Conservation (phyloP, 1,284 basidiomycete species). For the Irpex lacteus region DNA sequence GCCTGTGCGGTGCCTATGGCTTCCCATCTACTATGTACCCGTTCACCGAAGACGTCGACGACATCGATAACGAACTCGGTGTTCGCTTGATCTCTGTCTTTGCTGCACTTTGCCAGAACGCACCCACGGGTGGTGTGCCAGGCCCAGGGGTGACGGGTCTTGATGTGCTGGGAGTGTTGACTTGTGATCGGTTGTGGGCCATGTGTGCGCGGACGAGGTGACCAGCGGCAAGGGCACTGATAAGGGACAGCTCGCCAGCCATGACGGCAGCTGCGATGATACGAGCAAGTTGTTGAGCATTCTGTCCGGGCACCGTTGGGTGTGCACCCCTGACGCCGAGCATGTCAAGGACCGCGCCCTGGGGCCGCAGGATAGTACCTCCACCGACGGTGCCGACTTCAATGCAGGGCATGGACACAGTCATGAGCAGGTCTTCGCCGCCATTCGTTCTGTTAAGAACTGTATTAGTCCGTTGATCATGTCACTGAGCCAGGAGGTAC, state of each 20-base stretch:
- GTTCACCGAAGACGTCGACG: constrained; percentile 8
- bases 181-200: constrained; percentile 75
- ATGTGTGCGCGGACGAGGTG: constrained; percentile 90
- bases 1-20: constrained; percentile 3
- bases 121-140: constrained; percentile 19
- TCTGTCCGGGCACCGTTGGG: constrained; percentile 77
- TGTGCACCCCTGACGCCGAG: constrained; percentile 89
- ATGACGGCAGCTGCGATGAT: constrained; percentile 89
- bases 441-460: constrained; percentile 66
- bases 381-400: constrained; percentile 97
- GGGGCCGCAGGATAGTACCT: constrained; percentile 88
- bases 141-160: constrained; percentile 61
- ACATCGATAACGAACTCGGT: constrained; percentile 9
- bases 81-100: constrained; percentile 7
- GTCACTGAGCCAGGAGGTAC: constrained; percentile 32
- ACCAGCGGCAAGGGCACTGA: constrained; percentile 89
- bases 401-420: constrained; percentile 92
- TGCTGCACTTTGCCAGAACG: constrained; percentile 17
- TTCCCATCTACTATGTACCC: constrained; percentile 13
- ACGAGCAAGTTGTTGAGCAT: constrained; percentile 84
- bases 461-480: not conserved
- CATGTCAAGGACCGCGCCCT: constrained; percentile 89
- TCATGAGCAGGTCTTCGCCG: constrained; percentile 89
- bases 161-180: constrained; percentile 64
- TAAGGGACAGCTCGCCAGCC: constrained; percentile 90